Conservation (phyloP, 2,329 filamentous ascomycete species). For the Acarospora socialis region DNA sequence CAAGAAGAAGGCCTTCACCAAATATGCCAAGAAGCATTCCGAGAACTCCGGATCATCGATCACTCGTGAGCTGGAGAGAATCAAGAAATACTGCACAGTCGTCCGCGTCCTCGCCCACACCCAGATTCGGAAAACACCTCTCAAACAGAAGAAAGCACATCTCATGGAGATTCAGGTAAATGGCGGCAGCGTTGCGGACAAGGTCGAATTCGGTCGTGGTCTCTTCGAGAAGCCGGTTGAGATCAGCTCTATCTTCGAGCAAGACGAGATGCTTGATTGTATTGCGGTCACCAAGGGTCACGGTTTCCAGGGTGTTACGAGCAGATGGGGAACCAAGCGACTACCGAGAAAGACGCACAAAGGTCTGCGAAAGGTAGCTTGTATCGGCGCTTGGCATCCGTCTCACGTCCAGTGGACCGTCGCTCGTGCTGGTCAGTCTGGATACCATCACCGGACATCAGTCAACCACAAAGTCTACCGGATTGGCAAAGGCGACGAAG, state of each 20-base stretch:
- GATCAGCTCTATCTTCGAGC: conserved; percentile 90
- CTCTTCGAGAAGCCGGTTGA: conserved; percentile 99
- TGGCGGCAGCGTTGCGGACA: conserved; percentile 87
- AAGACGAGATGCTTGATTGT: conserved; percentile 98
- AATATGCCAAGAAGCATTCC: conserved; percentile 99
- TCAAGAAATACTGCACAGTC: conserved; percentile 99
- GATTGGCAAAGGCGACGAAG: conserved; percentile 81
- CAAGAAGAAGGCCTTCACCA: conserved; percentile 99
- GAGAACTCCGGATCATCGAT: conserved; percentile 81
- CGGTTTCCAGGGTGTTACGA: conserved; percentile 93
- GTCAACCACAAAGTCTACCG: conserved; percentile 99
- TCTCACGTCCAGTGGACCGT: conserved; percentile 99
- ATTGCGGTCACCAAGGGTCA: conserved; percentile 99
- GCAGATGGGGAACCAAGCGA: conserved; percentile 99
- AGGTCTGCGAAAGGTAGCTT: conserved; percentile 99
- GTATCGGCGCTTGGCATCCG: conserved; percentile 99
- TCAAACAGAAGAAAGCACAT: conserved; percentile 99
- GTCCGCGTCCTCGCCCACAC: conserved; percentile 98
- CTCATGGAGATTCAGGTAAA: conserved; percentile 99
- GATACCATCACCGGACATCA: conserved; percentile 99
- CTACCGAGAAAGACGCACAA: conserved; percentile 99
- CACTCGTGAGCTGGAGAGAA: conserved; percentile 96
- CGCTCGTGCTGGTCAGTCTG: conserved; percentile 97
- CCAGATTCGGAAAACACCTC: conserved; percentile 95
- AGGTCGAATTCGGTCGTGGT: conserved; percentile 88